Base-by-base conservation (phyloP, 2,329 filamentous ascomycete genomes). In the Pyrenophora tritici-repentis region DNA sequence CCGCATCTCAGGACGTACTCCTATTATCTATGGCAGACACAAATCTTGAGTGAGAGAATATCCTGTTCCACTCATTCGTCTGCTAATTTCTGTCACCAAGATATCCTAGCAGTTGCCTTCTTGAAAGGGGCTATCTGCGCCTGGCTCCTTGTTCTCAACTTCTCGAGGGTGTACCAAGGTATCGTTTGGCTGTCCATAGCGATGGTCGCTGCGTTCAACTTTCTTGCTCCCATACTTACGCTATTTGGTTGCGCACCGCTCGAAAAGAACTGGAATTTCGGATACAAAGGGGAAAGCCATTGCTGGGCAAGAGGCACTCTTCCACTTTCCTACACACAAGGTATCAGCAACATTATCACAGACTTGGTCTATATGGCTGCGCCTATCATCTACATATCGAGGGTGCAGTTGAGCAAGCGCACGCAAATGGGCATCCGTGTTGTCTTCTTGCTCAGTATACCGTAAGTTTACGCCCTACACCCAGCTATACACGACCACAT, bases 71-170 rank as follows among this genome's bases (percentile, higher is more conserved):
- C 4, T 0, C 9, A 20, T 8, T n/a, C 13, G 16, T 42, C n/a
- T 37, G 22, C 45, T 48, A 9, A 48, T 2, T n/a, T 3, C 2
- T 9, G 4, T 8, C 3, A 20, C 2, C 2, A 20, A 52, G 49
- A 71, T 43, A 58, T 69, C 26, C 52, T 68, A 6, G 66, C 59
- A 12, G 59, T 71, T 14, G 64, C 65, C n/a, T 50, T 66, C 6
- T 45, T 71, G 7, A 70, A 70, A 34, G 64, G 58, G 58, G 64
- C 65, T 3, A 69, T 70, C 7, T 69, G 67, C 39, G 59, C 66
- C 2, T 70, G 66, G 51, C 50, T 70, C 3, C 47, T 70, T 6
- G 56, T 61, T 12, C 58, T 70, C 14, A 67, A 70, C 17, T 67
- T 70, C 39, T 65, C 64, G 10, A 66, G 18, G 18, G 12, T 59